Evolutionary conservation across 352 stramenopile genomes (phyloP).

Genomic region (Phytophthora pseudosyringae): DNA sequence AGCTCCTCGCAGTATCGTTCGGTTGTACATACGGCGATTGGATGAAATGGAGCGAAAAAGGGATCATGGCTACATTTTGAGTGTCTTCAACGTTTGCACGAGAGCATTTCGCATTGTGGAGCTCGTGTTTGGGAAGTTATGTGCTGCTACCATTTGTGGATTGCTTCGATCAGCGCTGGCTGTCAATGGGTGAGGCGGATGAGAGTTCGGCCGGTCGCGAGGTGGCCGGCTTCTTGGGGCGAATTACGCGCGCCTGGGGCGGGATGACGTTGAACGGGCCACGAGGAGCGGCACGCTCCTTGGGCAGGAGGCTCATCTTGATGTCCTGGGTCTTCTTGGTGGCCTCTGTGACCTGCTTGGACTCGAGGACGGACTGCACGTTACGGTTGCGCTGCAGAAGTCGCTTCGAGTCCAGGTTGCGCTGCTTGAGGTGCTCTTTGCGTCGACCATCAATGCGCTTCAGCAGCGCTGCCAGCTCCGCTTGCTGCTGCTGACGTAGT

Average conservation of each 20-base stretch:
- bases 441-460: constrained; percentile 94
- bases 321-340: constrained; percentile 84
- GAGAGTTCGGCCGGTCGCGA: constrained; percentile 36
- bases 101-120: neutral
- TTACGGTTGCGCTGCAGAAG: constrained; percentile 96
- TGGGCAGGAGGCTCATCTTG: constrained; percentile 80
- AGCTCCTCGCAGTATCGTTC: constrained; percentile 10
- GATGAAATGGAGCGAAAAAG: constrained; percentile 4
- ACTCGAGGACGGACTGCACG: constrained; percentile 93
- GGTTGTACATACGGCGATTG: constrained; percentile 17
- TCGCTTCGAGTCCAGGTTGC: constrained; percentile 93
- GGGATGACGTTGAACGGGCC: constrained; percentile 77
- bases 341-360: constrained; percentile 88
- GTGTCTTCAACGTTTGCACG: neutral
- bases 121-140: too few species aligned
- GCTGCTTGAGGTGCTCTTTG: constrained; percentile 95
- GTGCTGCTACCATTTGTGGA: neutral
- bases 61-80: constrained; percentile 2
- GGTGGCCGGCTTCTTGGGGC: constrained; percentile 66
- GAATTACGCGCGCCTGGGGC: constrained; percentile 76
- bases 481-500: constrained; percentile 92
- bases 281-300: constrained; percentile 53
- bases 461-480: constrained; percentile 92
- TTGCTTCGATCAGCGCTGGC: constrained; percentile 22
- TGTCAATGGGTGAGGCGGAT: constrained; percentile 31